Evolutionary conservation across 169 alveolate genomes (phyloP), one percentile per base, ranked within the genome.

Genomic region (Plasmodium cynomolgi): DNA sequence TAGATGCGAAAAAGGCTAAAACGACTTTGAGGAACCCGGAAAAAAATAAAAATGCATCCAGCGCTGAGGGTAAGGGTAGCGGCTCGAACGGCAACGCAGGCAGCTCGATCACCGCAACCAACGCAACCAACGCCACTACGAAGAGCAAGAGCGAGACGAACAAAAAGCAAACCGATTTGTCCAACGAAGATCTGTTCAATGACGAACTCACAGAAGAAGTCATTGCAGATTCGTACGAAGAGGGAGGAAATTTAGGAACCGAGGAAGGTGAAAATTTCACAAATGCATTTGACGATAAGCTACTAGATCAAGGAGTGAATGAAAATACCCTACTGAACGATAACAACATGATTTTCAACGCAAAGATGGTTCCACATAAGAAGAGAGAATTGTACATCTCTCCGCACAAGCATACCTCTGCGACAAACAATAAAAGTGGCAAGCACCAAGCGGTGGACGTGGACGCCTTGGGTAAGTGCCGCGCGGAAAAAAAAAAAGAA

Each of bases 261-360:
- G 62, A 33, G 39, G 85, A 74, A 47, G 39, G 37, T 1, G 71
- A 74, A 73, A 75, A 33, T 54, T 31, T 8, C n/a, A 20, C 17
- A 17, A 81, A 83, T 33, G 0, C 44, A 6, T 39, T 83, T 1
- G 84, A 85, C 41, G 81, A 47, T 9, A 29, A 47, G 0, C 41
- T 85, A 34, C 26, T 44, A 9, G 93, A 85, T 68, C 93, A 73
- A 75, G 93, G 85, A 85, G 39, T 47, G 23, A 85, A 85, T 74
- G 93, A 85, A 74, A 34, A 85, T 31, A 85, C 54, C 23, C 68
- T 85, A 44, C 72, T 88, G 23, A 81, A 88, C 31, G 73, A 58
- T 79, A 80, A 88, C 79, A 68, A 44, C 15, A 39, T 71, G 47
- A 33, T 81, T 20, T 56, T 20, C 47, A 41, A 79, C 71, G 54